Evolutionary conservation across 306 rosid species (phyloP), one percentile per base, ranked within the genome.

Genomic region (Gynostemma pentaphyllum): DNA sequence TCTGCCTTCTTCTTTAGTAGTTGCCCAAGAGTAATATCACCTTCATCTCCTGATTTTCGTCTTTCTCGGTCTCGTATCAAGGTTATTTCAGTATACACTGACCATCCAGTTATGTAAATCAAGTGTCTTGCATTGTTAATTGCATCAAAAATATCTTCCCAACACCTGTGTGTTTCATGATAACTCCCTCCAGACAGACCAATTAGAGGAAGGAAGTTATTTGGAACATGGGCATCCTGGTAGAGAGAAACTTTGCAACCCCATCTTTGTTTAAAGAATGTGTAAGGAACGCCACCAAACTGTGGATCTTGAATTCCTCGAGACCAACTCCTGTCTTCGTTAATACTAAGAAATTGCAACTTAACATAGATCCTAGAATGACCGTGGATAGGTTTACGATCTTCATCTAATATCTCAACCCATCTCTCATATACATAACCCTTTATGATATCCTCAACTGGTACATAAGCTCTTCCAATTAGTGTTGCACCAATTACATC

Each of bases 41-140:
- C 76, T 53, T 44, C 71, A 8, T 52, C 76, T 53, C 65, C 55
- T 24, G 62, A 42, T 9, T 21, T 66, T 55, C 51, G 6, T 66
- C 63, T 47, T 0, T 9, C 24, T 0, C 48, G 62, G 68, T 82
- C 89, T 67, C 94, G 79, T 61, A 73, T 23, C 71, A 92, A 81
- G 19, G 70, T 60, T 62, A 82, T 84, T 53, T 79, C 49, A 11
- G 88, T 76, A 56, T 74, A 68, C 14, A 88, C 68, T 39, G 96
- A 86, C 99, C 95, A 92, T 4, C 99, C 90, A 12, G 87, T 68
- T 53, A 88, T 84, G 84, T 92, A 92, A 73, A 92, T 70, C 15
- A 92, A 66, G 68, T 73, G 19, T 39, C 64, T 74, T 1, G 96
- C 98, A 2, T 72, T 68, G 13, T 10, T 22, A 40, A 92, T 81